These are phyloP conservation scores for Talaromyces funiculosus DNA, from an alignment of 2,329 filamentous ascomycete species.

Conservation along the genomic window DNA sequence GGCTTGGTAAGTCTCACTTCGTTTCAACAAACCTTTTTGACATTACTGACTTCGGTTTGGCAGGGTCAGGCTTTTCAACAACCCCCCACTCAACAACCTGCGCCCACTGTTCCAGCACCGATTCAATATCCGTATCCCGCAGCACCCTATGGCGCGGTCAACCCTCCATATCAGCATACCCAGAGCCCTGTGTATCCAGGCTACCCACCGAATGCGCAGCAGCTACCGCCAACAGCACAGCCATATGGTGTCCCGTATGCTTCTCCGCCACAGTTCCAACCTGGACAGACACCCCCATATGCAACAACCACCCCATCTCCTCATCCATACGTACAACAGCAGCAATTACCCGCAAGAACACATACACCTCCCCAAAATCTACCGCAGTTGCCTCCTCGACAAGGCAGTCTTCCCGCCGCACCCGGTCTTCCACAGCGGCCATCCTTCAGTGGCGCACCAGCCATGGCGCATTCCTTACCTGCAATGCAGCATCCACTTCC, in stretches of 20 bases:
- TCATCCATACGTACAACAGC: constrained; percentile 37
- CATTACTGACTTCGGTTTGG: not conserved
- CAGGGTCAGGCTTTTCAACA: constrained; percentile 41
- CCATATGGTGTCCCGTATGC: constrained; percentile 20
- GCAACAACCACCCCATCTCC: constrained; percentile 36
- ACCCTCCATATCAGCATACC: constrained; percentile 40
- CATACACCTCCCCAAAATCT: constrained; percentile 40
- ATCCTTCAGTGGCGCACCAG: constrained; percentile 49
- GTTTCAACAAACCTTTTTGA: no score
- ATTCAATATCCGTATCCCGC: constrained; percentile 33
- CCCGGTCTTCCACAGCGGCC: constrained; percentile 58
- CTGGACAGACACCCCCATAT: constrained; percentile 31
- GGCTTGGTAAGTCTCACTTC: constrained; percentile 51
- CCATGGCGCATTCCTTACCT: constrained; percentile 52
- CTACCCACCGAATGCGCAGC: constrained; percentile 32
- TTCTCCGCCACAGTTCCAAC: constrained; percentile 14
- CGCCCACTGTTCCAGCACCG: constrained; percentile 38
- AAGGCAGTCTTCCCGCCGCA: constrained; percentile 50
- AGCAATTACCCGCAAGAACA: constrained; percentile 36
- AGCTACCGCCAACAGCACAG: constrained; percentile 29
- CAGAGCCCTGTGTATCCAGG: constrained; percentile 33
- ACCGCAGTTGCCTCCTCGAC: constrained; percentile 41
- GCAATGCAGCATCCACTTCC: constrained; percentile 52
- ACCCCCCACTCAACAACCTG: constrained; percentile 42
- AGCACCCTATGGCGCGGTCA: constrained; percentile 38